Evolutionary conservation across 1,139 yeast genomes (phyloP).

Genomic region (Sugiyamaella paludigena): DNA sequence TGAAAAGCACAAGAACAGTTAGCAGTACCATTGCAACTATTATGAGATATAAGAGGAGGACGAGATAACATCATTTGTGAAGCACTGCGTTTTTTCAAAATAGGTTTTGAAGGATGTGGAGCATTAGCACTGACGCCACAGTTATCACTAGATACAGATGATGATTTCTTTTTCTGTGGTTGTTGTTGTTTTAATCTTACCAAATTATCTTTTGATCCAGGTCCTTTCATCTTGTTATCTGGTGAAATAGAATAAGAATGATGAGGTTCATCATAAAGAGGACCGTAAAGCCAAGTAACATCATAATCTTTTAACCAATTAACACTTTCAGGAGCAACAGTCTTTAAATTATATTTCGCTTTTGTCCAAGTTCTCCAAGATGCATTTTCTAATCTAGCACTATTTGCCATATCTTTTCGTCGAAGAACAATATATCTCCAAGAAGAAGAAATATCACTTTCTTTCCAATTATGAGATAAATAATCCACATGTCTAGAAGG

Average conservation of each 20-base stretch:
- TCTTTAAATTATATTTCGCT: constrained; percentile 64
- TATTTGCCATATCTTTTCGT: constrained; percentile 57
- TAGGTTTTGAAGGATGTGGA: constrained; percentile 50
- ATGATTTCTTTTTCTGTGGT: background rate
- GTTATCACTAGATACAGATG: constrained; percentile 8
- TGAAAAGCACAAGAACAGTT: constrained; percentile 17
- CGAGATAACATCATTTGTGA: constrained; percentile 65
- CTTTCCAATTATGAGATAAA: constrained; percentile 93
- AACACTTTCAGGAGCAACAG: constrained; percentile 72
- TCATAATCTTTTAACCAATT: constrained; percentile 84
- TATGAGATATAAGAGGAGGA: constrained; percentile 25
- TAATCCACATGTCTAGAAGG: constrained; percentile 93
- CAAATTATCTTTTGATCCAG: constrained; percentile 15
- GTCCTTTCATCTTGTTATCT: constrained; percentile 13
- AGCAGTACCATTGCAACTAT: constrained; percentile 19
- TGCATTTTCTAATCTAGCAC: constrained; percentile 75
- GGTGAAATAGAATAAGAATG: constrained; percentile 31
- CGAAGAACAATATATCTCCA: constrained; percentile 90
- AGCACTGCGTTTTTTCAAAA: constrained; percentile 75
- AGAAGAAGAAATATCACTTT: constrained; percentile 83
- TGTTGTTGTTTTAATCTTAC: constrained; percentile 8
- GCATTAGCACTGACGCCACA: constrained; percentile 20
- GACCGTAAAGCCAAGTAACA: constrained; percentile 87
- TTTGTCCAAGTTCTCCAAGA: constrained; percentile 91
- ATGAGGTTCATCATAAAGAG: constrained; percentile 54